Evolutionary conservation across 352 stramenopile species (phyloP).

Genomic region (Halophytophthora polymorphica): DNA sequence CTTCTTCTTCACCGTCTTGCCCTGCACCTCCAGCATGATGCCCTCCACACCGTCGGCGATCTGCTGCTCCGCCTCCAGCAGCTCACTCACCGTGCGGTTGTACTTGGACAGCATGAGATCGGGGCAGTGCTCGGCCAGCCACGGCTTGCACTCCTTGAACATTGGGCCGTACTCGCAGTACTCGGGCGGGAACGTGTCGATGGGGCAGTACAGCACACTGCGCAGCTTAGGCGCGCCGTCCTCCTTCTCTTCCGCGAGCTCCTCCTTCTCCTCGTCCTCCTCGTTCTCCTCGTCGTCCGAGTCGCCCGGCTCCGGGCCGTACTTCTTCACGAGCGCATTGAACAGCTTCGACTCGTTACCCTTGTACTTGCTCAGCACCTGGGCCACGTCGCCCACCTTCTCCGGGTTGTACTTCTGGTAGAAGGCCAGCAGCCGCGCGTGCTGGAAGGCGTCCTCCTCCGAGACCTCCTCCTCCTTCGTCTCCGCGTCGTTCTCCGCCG

Average conservation of each 20-base stretch:
- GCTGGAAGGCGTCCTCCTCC: conserved; percentile 47
- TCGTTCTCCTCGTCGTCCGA: conserved; percentile 69
- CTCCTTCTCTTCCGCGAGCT: conserved; percentile 34
- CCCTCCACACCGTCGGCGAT: conserved; percentile 78
- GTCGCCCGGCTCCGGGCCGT: conserved; percentile 75
- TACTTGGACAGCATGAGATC: conserved; percentile 79
- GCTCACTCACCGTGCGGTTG: conserved; percentile 75
- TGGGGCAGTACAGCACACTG: conserved; percentile 76
- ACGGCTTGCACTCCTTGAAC: conserved; percentile 84
- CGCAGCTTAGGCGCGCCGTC: conserved; percentile 48
- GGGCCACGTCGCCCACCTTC: conserved; percentile 63
- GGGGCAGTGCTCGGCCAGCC: conserved; percentile 71
- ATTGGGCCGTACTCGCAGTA: conserved; percentile 86
- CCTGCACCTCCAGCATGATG: conserved; percentile 66
- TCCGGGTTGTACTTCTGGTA: conserved; percentile 84
- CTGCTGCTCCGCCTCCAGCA: conserved; percentile 73
- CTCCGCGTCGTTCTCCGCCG: conserved; percentile 7
- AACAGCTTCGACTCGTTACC: conserved; percentile 81
- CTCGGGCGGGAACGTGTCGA: conserved; percentile 79
- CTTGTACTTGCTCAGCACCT: conserved; percentile 75
- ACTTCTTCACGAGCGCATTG: conserved; percentile 81
- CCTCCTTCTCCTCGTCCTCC: conserved; percentile 41
- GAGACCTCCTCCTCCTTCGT: conserved; percentile 22
- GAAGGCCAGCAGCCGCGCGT: conserved; percentile 66
- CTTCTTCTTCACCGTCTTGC: conserved; percentile 79